Evolutionary conservation across 768 basidiomycete genomes (phyloP).

Genomic region (Favolaschia claudopus): DNA sequence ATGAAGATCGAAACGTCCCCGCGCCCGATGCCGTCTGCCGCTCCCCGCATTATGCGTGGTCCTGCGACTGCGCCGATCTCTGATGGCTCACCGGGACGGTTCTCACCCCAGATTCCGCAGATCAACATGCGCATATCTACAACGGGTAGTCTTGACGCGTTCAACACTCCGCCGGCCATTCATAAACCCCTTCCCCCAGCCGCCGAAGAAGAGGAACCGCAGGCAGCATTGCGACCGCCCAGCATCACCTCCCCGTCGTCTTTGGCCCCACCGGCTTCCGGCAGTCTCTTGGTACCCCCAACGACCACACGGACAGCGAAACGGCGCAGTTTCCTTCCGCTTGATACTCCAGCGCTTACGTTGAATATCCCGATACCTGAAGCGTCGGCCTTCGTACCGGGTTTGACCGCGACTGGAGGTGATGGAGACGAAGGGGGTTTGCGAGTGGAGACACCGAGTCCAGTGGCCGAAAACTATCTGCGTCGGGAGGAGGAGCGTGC

Average conservation of each 20-base stretch:
- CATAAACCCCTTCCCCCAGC: conserved; percentile 21
- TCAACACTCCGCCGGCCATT: conserved; percentile 30
- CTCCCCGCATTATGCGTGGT: conserved; percentile 40
- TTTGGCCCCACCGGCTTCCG: conserved; percentile 31
- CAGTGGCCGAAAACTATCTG: conserved; percentile 49
- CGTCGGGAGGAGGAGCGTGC: conserved; percentile 76
- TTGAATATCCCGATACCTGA: conserved; percentile 71
- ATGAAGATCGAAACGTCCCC: conserved; percentile 73
- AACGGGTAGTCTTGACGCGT: conserved; percentile 65
- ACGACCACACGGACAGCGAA: conserved; percentile 64
- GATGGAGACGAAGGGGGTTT: conserved; percentile 42
- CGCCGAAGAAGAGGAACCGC: conserved; percentile 34
- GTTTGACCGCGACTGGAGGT: conserved; percentile 54
- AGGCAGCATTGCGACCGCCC: no score
- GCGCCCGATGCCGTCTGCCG: conserved; percentile 43
- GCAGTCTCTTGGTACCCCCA: conserved; percentile 49
- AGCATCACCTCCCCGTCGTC: conserved; percentile 31
- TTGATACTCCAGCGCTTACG: conserved; percentile 67
- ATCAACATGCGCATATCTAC: conserved; percentile 79
- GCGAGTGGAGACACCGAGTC: conserved; percentile 48
- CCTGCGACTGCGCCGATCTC: conserved; percentile 33
- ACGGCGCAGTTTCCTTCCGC: conserved; percentile 88
- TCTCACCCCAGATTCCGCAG: conserved; percentile 59
- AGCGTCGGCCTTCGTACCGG: conserved; percentile 65
- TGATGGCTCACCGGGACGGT: conserved; percentile 40